Percentiles rank a stretch among this genome's conserved stretches.
Conservation (phyloP, 1,284 basidiomycete species). For the Chiua sp. region DNA sequence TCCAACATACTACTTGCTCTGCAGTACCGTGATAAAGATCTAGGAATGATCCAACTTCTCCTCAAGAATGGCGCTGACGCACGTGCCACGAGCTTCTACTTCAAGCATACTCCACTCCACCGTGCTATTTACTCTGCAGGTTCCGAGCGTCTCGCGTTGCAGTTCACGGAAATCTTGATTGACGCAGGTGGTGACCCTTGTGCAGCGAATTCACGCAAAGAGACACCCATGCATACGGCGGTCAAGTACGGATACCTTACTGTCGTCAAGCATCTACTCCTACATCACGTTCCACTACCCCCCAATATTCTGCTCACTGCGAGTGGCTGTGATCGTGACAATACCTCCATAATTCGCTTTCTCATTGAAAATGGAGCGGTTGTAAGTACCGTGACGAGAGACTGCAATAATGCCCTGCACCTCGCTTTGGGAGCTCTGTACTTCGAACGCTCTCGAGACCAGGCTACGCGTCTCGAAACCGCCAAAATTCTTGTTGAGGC, state of each 20-base stretch:
- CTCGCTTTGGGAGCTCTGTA: not conserved
- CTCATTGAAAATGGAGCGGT: not conserved
- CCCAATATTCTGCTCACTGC: constrained; percentile 2
- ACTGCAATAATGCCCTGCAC: constrained; percentile 1
- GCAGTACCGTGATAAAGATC: not conserved
- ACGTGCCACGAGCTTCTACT: not conserved
- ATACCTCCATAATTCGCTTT: not conserved
- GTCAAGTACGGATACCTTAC: not conserved
- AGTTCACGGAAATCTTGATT: not conserved
- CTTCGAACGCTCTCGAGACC: no score
- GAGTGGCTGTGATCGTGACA: no score
- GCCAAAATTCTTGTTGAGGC: not conserved
- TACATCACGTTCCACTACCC: constrained; percentile 2
- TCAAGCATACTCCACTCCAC: constrained; percentile 14
- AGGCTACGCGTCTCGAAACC: not conserved
- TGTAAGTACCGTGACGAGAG: not conserved
- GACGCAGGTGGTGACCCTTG: not conserved
- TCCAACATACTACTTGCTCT: not conserved
- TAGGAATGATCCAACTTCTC: not conserved
- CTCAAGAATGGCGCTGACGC: not conserved
- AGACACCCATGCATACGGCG: constrained; percentile 10
- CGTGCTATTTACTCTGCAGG: not conserved
- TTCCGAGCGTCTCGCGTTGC: not conserved
- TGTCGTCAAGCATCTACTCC: constrained; percentile 8
- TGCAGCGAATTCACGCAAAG: not conserved